Evolutionary conservation across 257 asterid genomes (phyloP), one percentile per base, ranked within the genome.

Genomic region (Solanum dulcamara): DNA sequence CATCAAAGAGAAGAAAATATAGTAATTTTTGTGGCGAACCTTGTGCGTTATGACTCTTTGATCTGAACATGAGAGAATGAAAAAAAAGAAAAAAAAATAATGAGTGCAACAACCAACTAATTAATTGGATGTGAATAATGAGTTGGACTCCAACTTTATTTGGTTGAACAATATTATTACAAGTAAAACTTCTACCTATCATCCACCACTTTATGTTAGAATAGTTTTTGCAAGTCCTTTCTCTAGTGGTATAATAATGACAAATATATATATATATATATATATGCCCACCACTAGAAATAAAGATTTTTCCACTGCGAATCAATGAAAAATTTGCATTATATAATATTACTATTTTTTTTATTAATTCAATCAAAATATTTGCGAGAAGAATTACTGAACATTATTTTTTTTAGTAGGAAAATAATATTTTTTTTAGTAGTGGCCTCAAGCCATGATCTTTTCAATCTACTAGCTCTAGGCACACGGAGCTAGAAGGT

Each of bases 1-100:
- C 93, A 94, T 93, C 87, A 88, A 84, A 85, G 24, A 44, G 71
- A 85, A 88, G 95, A 93, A 90, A 88, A 28, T 6, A 38, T 84
- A 83, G 81, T 48, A 83, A 74, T 83, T 89, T 60, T 86, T 86
- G 94, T 93, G 97, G 98, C 96, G 97, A 93, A 92, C 95, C 98
- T 93, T 89, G 87, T 88, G 91, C 84, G 87, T 86, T 88, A 87
- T 87, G 90, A 85, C 92, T 88, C 90, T 91, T 28, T 71, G 44
- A 83, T 82, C 85, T 86, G 87, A 85, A 87, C 89, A 85, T 91
- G 79, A 88, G 89, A 86, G 87, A 88, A 88, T 85, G 87, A 89
- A 85, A 88, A 83, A 55, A 89, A 67, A 87, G n/a, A n/a, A n/a
- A 81, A 46, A 89, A 2, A 17, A 6, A 2, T 28, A 28, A 88